A percentile compares a stretch with the other conserved stretches of the same genome.
These are phyloP conservation scores for Sclerotinia minor DNA, from an alignment of 2,329 filamentous ascomycete species.

Conservation along the genomic window DNA sequence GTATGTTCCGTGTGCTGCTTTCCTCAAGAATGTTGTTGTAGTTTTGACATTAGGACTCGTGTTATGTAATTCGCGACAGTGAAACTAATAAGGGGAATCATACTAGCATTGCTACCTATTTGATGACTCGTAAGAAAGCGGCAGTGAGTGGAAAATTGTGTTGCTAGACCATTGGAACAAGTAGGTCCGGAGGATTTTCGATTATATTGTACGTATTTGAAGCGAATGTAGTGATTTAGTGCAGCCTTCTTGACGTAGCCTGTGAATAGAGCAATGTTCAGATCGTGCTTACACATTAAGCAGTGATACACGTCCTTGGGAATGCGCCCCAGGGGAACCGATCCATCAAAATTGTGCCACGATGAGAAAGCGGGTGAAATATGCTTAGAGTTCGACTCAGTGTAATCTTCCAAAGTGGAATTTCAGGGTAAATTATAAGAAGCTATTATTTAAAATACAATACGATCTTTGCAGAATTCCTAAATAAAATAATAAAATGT, in stretches of 20 bases:
- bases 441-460: background rate
- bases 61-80: slow-evolving; percentile 51
- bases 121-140: background rate
- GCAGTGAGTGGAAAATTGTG: background rate
- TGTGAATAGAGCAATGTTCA: background rate
- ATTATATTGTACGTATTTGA: slow-evolving; percentile 7
- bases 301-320: background rate
- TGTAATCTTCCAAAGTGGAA: background rate
- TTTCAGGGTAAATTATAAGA: background rate
- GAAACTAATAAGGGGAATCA: slow-evolving; percentile 38
- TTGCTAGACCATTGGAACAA: background rate
- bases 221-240: background rate
- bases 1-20: slow-evolving; percentile 48
- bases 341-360: background rate
- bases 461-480: background rate
- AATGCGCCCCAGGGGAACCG: no score
- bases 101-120: slow-evolving; percentile 25
- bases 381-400: background rate
- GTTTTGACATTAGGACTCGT: slow-evolving; percentile 51
- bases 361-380: background rate
- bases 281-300: background rate
- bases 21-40: slow-evolving; percentile 51
- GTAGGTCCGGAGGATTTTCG: background rate
- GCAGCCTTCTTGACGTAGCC: background rate
- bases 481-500: background rate